phyloP scores from a whole-genome alignment of 768 basidiomycete genomes.

The Kondoa malvinella region DNA sequence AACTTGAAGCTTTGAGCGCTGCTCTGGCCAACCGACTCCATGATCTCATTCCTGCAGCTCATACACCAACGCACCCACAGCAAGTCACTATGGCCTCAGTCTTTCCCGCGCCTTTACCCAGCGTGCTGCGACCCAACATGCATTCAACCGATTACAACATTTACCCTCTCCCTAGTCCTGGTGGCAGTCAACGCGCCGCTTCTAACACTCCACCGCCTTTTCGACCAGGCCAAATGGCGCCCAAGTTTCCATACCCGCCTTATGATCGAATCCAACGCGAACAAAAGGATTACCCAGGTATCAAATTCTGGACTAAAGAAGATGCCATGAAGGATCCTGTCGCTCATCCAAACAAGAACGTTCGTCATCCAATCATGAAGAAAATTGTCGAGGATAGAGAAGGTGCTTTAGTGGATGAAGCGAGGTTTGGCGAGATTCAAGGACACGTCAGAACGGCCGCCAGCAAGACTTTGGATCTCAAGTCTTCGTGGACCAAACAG shows the following conservation, averaged over 20 bases:
- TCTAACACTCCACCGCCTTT: neutral
- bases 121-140: neutral
- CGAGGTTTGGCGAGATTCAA: neutral
- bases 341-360: neutral
- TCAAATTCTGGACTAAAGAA: neutral
- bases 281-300: neutral
- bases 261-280: neutral
- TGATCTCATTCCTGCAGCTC: neutral
- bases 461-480: neutral
- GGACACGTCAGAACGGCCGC: conserved; percentile 1
- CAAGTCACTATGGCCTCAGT: neutral
- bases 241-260: neutral
- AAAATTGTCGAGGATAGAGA: neutral
- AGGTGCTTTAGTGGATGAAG: neutral
- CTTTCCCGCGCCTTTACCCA: neutral
- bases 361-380: conserved; percentile 1
- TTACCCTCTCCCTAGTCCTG: neutral
- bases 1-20: too few relatives aligned
- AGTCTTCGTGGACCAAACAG: neutral
- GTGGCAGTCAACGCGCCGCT: neutral
- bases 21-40: neutral
- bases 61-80: neutral
- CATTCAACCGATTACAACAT: neutral
- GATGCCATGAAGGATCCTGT: neutral
- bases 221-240: neutral